Conservation (phyloP, 176 grass and related monocot genomes). For the Raddia guianensis region DNA sequence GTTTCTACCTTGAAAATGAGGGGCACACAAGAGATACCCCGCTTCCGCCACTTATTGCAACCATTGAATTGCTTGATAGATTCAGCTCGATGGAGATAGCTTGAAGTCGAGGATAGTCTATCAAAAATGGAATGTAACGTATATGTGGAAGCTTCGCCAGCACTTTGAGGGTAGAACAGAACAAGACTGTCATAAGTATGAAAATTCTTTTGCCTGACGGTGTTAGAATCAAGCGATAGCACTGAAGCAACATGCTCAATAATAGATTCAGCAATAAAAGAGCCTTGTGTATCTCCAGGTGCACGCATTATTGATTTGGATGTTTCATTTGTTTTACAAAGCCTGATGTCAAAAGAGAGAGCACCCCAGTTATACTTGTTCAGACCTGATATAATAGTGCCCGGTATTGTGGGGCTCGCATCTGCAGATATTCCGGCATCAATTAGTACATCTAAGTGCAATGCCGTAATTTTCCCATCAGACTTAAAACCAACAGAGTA, state of each 20-base stretch:
- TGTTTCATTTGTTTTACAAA: slow-evolving; percentile 77
- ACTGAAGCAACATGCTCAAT: slow-evolving; percentile 76
- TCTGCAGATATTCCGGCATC: slow-evolving; percentile 76
- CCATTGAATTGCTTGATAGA: slow-evolving; percentile 55
- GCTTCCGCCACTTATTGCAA: slow-evolving; percentile 68
- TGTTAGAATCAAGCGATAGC: slow-evolving; percentile 47
- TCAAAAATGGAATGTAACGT: slow-evolving; percentile 70
- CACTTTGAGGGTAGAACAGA: slow-evolving; percentile 47
- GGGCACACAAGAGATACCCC: slow-evolving; percentile 63
- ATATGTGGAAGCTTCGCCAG: slow-evolving; percentile 53
- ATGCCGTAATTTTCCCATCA: slow-evolving; percentile 77
- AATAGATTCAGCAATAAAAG: slow-evolving; percentile 75
- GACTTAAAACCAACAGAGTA: slow-evolving; percentile 84
- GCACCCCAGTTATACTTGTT: slow-evolving; percentile 83
- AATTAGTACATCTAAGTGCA: slow-evolving; percentile 62
- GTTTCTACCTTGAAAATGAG: slow-evolving; percentile 42
- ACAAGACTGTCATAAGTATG: slow-evolving; percentile 59
- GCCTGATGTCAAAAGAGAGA: slow-evolving; percentile 64
- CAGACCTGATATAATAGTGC: slow-evolving; percentile 34
- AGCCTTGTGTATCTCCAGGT: slow-evolving; percentile 72
- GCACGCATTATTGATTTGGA: slow-evolving; percentile 81
- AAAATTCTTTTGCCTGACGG: slow-evolving; percentile 63
- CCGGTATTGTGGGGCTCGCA: slow-evolving; percentile 55
- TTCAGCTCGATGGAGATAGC: slow-evolving; percentile 43
- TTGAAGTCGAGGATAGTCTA: slow-evolving; percentile 43